Conservation (phyloP, 192 early-diverging fungal genomes). For the Coemansia sp. region DNA sequence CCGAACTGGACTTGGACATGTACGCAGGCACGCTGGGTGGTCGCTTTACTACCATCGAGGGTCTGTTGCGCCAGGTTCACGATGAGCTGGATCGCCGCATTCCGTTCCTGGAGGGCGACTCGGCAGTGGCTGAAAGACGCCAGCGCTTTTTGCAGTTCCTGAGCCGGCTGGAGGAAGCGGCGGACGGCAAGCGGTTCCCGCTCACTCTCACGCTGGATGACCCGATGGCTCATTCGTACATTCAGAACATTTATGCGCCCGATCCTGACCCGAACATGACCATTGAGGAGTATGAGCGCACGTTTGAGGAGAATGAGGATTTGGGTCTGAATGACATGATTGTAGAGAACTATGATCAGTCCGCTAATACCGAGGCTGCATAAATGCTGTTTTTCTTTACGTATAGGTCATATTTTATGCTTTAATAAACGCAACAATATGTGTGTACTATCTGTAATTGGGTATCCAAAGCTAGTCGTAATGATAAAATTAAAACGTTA, state of each 20-base stretch:
- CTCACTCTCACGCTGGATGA: conserved; percentile 85
- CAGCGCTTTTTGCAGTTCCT: conserved; percentile 69
- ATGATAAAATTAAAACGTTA: too few relatives aligned
- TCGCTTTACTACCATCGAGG: conserved; percentile 94
- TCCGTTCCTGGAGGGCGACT: conserved; percentile 76
- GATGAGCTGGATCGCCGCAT: conserved; percentile 72
- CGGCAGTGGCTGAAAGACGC: conserved; percentile 55
- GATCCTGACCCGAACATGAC: conserved; percentile 94
- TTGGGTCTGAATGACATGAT: conserved; percentile 90
- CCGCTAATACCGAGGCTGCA: background rate
- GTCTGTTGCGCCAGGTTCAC: conserved; percentile 83
- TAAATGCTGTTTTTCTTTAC: background rate
- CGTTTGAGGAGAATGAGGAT: conserved; percentile 83
- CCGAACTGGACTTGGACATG: conserved; percentile 87
- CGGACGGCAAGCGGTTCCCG: conserved; percentile 56
- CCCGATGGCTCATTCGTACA: conserved; percentile 85
- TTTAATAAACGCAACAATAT: too few relatives aligned
- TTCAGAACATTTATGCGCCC: conserved; percentile 92
- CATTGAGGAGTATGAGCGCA: conserved; percentile 79
- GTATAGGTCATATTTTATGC: too few relatives aligned
- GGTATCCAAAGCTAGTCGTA: too few relatives aligned
- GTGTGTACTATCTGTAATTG: too few relatives aligned
- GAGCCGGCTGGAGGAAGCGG: conserved; percentile 65
- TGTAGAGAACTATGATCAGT: conserved; percentile 64
- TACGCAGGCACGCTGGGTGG: conserved; percentile 88